A percentile compares a stretch with the other conserved stretches of the same genome.
Evolutionary conservation across 202 grass and related monocot species (phyloP).

Genomic region (Schoenoplectus triqueter): DNA sequence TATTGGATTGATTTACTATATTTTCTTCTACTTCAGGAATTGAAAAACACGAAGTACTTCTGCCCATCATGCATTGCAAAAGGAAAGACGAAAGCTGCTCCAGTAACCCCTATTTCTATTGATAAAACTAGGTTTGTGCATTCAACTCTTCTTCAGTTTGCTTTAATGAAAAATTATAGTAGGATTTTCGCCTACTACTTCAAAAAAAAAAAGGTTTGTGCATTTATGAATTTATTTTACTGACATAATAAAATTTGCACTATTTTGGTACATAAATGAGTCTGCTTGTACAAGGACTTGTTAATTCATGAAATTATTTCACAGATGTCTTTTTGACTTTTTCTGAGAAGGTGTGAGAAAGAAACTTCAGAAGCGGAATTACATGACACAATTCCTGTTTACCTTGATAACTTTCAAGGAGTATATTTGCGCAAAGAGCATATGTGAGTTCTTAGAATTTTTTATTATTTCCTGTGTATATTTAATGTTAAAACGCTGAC

Average conservation of each 20-base stretch:
- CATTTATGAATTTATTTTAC: slow-evolving; percentile 23
- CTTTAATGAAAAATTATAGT: too few relatives aligned
- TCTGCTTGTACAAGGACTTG: not conserved
- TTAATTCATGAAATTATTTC: not conserved
- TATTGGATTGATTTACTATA: not conserved
- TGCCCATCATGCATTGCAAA: slow-evolving; percentile 87
- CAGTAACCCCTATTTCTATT: slow-evolving; percentile 26
- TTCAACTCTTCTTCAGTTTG: not conserved
- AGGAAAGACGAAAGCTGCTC: slow-evolving; percentile 35
- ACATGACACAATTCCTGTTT: slow-evolving; percentile 60
- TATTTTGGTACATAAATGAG: slow-evolving; percentile 38
- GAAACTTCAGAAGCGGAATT: slow-evolving; percentile 55
- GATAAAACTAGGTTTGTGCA: slow-evolving; percentile 56
- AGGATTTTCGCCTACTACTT: too few relatives aligned
- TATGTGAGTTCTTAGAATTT: slow-evolving; percentile 61
- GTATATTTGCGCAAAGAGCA: slow-evolving; percentile 80
- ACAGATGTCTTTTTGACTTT: not conserved
- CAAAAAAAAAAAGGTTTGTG: slow-evolving; percentile 40
- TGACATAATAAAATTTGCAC: slow-evolving; percentile 19
- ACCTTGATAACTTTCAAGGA: slow-evolving; percentile 64
- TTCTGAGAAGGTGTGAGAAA: slow-evolving; percentile 48
- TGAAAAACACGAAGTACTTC: slow-evolving; percentile 82
- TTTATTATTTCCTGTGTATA: slow-evolving; percentile 6
- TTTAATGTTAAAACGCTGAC: not conserved
- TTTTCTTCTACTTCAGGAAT: slow-evolving; percentile 53